Percentiles rank a stretch among this genome's conserved stretches.
Evolutionary conservation across 2,329 filamentous ascomycete genomes (phyloP).

Genomic region (Colletotrichum somersetense): DNA sequence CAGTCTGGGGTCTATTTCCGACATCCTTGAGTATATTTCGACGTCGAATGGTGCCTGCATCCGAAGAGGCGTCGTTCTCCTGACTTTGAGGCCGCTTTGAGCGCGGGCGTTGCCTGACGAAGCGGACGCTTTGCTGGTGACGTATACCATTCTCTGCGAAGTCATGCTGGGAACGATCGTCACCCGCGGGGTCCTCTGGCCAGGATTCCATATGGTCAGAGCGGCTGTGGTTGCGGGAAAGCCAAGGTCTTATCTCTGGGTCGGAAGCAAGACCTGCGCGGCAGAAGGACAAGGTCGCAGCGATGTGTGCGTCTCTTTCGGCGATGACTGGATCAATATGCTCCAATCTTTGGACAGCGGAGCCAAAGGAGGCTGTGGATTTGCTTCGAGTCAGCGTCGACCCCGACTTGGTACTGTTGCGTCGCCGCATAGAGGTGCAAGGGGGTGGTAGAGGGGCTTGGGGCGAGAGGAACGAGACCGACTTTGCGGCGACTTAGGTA

Average conservation of each 20-base stretch:
- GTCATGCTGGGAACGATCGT: slow-evolving; percentile 37
- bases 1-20: slow-evolving; percentile 8
- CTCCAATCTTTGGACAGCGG: slow-evolving; percentile 58
- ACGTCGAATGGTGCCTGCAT: slow-evolving; percentile 1
- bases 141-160: slow-evolving; percentile 46
- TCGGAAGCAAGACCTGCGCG: slow-evolving; percentile 60
- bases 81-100: not conserved
- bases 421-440: slow-evolving; percentile 59
- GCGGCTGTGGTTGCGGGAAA: not conserved
- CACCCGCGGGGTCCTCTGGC: not conserved
- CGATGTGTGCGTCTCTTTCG: slow-evolving; percentile 71
- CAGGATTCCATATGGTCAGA: not conserved
- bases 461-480: not conserved
- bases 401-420: slow-evolving; percentile 61
- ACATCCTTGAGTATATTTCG: slow-evolving; percentile 11
- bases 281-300: slow-evolving; percentile 71
- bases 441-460: slow-evolving; percentile 4
- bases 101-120: slow-evolving; percentile 51
- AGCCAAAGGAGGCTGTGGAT: slow-evolving; percentile 56
- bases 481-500: slow-evolving; percentile 22
- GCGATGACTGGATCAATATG: slow-evolving; percentile 63
- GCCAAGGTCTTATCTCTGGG: slow-evolving; percentile 49
- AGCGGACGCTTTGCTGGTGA: slow-evolving; percentile 69
- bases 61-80: slow-evolving; percentile 5
- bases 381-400: slow-evolving; percentile 64